Percentiles rank a stretch among this genome's conserved stretches.
Evolutionary conservation across 2,329 filamentous ascomycete genomes (phyloP).

Genomic region (Fusarium sacchari): DNA sequence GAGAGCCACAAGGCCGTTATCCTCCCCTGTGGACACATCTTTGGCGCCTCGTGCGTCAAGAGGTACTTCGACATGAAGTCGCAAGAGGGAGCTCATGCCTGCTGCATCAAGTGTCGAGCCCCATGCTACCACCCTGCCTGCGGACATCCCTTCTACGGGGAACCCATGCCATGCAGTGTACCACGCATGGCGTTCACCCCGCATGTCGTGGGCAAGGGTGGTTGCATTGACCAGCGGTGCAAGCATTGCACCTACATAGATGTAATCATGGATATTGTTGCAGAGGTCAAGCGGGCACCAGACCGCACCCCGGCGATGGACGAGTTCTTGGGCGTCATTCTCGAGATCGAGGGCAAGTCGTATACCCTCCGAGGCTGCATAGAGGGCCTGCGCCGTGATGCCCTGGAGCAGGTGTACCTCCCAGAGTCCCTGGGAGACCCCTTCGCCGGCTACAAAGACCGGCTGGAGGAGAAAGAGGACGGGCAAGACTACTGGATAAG

Average conservation of each 20-base stretch:
- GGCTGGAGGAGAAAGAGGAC: not conserved
- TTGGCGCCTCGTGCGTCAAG: not conserved
- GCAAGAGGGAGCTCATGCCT: not conserved
- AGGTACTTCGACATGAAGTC: not conserved
- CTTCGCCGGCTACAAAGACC: not conserved
- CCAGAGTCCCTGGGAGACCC: not conserved
- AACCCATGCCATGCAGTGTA: not conserved
- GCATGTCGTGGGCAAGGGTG: not conserved
- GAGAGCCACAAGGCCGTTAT: not conserved
- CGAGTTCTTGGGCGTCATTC: not conserved
- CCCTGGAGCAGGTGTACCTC: not conserved
- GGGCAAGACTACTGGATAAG: not conserved
- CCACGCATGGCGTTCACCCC: not conserved
- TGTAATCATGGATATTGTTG: not conserved
- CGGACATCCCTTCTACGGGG: not conserved
- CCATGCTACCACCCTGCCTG: not conserved
- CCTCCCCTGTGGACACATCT: conserved; percentile 8
- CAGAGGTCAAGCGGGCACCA: not conserved
- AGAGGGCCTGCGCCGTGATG: not conserved
- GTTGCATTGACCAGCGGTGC: not conserved
- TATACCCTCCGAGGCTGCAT: no score
- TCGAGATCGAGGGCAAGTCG: not conserved
- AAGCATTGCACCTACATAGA: not conserved
- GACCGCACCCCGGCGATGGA: not conserved
- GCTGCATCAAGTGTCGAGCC: not conserved